Percentiles rank a stretch among this genome's conserved stretches.
phyloP scores from a whole-genome alignment of 257 asterid species.

The Anisodus tanguticus region DNA sequence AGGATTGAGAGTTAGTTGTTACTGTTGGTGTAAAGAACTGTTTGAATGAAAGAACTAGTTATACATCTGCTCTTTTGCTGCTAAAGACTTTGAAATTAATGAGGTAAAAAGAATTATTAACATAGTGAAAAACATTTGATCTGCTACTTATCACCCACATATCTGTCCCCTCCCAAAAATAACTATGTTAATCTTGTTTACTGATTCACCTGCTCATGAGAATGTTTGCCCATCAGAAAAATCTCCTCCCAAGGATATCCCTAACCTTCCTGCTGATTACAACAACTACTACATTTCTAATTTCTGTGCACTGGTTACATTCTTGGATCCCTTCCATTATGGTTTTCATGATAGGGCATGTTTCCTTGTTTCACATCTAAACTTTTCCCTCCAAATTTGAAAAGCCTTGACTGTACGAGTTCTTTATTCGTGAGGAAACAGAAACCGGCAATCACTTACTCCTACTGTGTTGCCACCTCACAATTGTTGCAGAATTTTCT shows the following conservation, averaged over 20 bases:
- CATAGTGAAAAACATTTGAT: background rate
- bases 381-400: background rate
- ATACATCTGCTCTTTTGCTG: background rate
- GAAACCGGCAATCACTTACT: background rate
- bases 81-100: background rate
- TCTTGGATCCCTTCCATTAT: background rate
- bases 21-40: background rate
- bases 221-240: background rate
- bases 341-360: background rate
- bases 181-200: background rate
- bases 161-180: background rate
- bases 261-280: background rate
- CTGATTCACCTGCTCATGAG: background rate
- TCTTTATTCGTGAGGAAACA: constrained; percentile 8
- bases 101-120: background rate
- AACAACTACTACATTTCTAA: background rate
- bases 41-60: background rate
- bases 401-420: background rate
- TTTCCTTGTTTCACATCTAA: background rate
- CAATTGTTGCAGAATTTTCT: background rate
- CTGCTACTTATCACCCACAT: background rate
- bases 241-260: background rate
- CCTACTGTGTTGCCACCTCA: background rate
- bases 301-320: background rate
- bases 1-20: background rate